Evolutionary conservation across 1,139 yeast species (phyloP), one percentile per base, ranked within the genome.

Genomic region (Taphrina flavorubra): DNA sequence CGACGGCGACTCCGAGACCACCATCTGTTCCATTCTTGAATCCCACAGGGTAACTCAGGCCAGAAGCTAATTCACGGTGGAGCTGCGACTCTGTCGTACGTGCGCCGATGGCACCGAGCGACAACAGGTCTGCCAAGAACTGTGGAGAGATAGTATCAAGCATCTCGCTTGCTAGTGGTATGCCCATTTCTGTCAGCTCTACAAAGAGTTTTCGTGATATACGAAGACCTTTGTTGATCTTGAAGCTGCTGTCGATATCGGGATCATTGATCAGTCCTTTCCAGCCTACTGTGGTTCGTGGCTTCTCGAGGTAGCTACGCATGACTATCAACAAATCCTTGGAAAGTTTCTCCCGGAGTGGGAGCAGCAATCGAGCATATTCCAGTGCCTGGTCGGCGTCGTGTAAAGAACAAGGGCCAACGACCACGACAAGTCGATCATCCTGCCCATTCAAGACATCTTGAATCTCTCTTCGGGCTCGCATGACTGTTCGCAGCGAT

Each of bases 251-350:
- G 78, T 94, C 97, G 74, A 94, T 89, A 76, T 94, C 97, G 34
- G 99, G 99, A 79, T 94, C 99, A 78, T 94, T 94, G 76, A 94
- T 92, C 75, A 94, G 84, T n/a, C 75, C 99, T 80, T 94, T 94
- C 99, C 99, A 94, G 71, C 99, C 99, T 67, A 94, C 98, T 34
- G 98, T 94, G 68, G 99, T 94, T 81, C 99, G 87, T 73, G 99
- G 99, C 81, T 94, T 94, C 80, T 94, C 99, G 76, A 94, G 84
- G 82, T 94, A 94, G 2, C 98, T 98, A 82, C 99, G 87, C 99
- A 94, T 94, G 71, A 94, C 89, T 71, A 94, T 87, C 72, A 86
- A 85, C 69, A 94, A 84, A 75, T 92, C 97, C 63, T 85, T 86
- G 74, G 88, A 83, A 74, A 89, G 82, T 75, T 86, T 84, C 63